Evolutionary conservation across 495 filamentous ascomycete genomes (phyloP).

Genomic region (Gamarada debralockiae): DNA sequence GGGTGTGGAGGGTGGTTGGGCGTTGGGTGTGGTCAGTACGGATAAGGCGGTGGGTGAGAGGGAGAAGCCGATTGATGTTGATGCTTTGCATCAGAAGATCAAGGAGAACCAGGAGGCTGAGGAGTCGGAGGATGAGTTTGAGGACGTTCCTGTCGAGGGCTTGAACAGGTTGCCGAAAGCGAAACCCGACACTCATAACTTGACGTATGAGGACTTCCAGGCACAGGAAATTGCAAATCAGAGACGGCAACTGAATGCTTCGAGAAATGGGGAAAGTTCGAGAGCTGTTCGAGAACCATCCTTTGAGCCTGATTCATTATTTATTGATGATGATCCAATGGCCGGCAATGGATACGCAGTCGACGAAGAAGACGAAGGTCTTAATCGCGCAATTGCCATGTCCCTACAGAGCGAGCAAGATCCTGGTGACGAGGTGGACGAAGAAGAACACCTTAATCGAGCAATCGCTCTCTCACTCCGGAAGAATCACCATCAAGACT

Average conservation of each 20-base stretch:
- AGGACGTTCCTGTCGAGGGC: conserved; percentile 94
- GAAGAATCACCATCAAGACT: conserved; percentile 24
- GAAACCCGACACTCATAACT: conserved; percentile 2
- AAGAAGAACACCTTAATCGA: conserved; percentile 31
- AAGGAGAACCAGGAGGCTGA: conserved; percentile 57
- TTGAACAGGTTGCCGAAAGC: conserved; percentile 80
- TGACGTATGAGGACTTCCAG: conserved; percentile 30
- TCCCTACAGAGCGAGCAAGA: conserved; percentile 56
- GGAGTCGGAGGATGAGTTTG: conserved; percentile 69
- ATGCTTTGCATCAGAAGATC: conserved; percentile 57
- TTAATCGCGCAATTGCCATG: conserved; percentile 77
- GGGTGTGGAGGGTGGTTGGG: conserved; percentile 95
- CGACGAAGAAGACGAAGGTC: conserved; percentile 68
- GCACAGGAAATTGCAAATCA: conserved; percentile 33
- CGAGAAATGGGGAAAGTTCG: conserved; percentile 11
- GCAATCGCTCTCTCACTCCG: conserved; percentile 27
- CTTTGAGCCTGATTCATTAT: conserved; percentile 51
- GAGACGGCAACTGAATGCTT: conserved; percentile 14
- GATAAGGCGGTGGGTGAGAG: conserved; percentile 70
- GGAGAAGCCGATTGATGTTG: conserved; percentile 86
- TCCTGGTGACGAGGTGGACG: conserved; percentile 19
- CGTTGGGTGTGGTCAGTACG: conserved; percentile 83
- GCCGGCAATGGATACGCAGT: conserved; percentile 23
- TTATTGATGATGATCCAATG: conserved; percentile 42
- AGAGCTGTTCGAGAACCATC: neutral